Evolutionary conservation across 2,329 filamentous ascomycete genomes (phyloP).

Genomic region (Paracoccidioides brasiliensis): DNA sequence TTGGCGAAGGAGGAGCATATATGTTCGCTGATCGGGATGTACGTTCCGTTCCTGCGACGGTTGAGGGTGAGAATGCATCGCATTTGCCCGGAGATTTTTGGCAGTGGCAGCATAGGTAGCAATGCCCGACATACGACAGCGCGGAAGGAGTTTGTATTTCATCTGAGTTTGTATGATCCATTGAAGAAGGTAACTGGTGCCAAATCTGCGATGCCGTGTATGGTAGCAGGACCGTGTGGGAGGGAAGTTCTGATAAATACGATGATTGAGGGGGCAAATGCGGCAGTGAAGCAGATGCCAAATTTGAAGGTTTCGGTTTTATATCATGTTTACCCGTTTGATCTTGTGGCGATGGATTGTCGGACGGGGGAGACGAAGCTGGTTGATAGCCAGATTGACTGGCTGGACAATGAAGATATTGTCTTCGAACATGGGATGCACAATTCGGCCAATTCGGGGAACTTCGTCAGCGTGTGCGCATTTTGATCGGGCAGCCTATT

Average conservation of each 20-base stretch:
- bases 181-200: neutral
- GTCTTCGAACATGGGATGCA: neutral
- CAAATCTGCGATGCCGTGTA: neutral
- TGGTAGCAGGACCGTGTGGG: neutral
- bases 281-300: neutral
- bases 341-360: constrained; percentile 1
- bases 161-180: constrained; percentile 1
- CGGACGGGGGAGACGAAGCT: neutral
- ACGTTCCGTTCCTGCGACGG: neutral
- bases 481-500: neutral
- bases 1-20: neutral
- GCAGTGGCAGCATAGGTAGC: neutral
- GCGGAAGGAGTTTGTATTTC: constrained; percentile 1
- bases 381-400: neutral
- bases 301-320: constrained; percentile 1
- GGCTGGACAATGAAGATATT: constrained; percentile 3
- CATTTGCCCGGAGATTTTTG: constrained; percentile 6
- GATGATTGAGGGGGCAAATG: constrained; percentile 1
- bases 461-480: neutral
- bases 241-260: constrained; percentile 1
- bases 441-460: neutral
- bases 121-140: neutral
- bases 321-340: neutral
- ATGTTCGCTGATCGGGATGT: neutral
- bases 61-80: constrained; percentile 3